Evolutionary conservation across 208 protist genomes (phyloP).

Genomic region (Leishmania guyanensis): DNA sequence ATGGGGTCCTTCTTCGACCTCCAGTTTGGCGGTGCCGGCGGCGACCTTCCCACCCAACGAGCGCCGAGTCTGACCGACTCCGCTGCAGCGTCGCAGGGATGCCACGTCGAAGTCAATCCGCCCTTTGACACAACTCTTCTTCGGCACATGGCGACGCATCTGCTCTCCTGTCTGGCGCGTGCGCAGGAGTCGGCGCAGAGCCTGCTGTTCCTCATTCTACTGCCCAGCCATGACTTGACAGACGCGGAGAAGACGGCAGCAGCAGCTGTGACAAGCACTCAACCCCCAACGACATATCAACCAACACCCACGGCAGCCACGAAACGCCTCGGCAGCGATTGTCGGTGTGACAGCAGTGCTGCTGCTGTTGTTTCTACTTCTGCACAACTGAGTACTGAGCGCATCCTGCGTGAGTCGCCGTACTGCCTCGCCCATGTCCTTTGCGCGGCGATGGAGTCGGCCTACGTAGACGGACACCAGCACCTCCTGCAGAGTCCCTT

Average conservation of each 20-base stretch:
- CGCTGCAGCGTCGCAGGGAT: constrained; percentile 3
- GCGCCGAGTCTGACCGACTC: neutral
- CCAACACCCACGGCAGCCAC: neutral
- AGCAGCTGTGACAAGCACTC: neutral
- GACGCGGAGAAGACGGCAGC: constrained; percentile 21
- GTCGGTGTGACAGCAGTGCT: too few species aligned
- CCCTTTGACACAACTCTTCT: constrained; percentile 83
- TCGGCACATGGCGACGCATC: constrained; percentile 41
- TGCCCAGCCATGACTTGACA: constrained; percentile 74
- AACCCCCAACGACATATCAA: neutral
- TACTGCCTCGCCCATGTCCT: constrained; percentile 60
- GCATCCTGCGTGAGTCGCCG: constrained; percentile 45
- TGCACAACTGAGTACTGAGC: constrained; percentile 30
- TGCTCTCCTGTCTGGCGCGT: constrained; percentile 31
- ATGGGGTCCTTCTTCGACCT: constrained; percentile 88
- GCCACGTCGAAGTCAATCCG: constrained; percentile 81
- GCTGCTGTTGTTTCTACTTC: neutral
- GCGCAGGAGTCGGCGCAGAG: constrained; percentile 17
- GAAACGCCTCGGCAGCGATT: neutral
- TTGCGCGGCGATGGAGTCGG: constrained; percentile 48
- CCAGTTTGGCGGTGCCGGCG: constrained; percentile 30
- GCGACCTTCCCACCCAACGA: neutral
- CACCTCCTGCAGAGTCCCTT: constrained; percentile 62
- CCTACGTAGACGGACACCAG: constrained; percentile 80
- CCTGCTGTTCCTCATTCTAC: constrained; percentile 63